These are phyloP conservation scores for Vanderwaltozyma yarrowii DNA, from an alignment of 805 yeast genomes.

Conservation along the genomic window DNA sequence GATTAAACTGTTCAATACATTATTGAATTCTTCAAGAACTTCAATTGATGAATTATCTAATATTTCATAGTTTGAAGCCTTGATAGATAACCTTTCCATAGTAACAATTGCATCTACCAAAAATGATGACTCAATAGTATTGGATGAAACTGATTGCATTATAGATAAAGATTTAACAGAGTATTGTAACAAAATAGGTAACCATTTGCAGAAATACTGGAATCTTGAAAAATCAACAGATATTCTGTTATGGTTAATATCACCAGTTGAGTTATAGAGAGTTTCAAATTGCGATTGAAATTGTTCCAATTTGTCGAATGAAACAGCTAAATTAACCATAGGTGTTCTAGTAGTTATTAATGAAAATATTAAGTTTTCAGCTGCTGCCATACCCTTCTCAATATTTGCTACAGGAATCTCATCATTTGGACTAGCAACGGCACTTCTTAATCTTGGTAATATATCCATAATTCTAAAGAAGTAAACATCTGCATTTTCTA, in stretches of 20 bases:
- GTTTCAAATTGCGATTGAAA: constrained; percentile 17
- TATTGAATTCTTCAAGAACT: constrained; percentile 20
- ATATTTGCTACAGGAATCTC: constrained; percentile 68
- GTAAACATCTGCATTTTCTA: constrained; percentile 40
- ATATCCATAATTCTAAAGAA: constrained; percentile 69
- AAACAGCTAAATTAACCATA: constrained; percentile 24
- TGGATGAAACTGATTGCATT: constrained; percentile 1
- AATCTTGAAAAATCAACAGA: constrained; percentile 6
- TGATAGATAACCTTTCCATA: not conserved
- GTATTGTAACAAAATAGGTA: constrained; percentile 29
- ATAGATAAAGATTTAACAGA: constrained; percentile 16
- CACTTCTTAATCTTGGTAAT: constrained; percentile 65
- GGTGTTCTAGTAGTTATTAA: constrained; percentile 46
- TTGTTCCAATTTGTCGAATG: constrained; percentile 11
- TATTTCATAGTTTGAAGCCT: not conserved
- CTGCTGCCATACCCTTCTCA: constrained; percentile 63
- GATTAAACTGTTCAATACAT: constrained; percentile 19
- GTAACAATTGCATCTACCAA: constrained; percentile 10
- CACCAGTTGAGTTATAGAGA: constrained; percentile 11
- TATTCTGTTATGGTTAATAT: constrained; percentile 11
- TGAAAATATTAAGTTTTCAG: constrained; percentile 58
- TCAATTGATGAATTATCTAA: constrained; percentile 9
- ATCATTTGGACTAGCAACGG: constrained; percentile 48
- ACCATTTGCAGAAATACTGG: constrained; percentile 18
- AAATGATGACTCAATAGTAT: constrained; percentile 8